A percentile compares a stretch with the other conserved stretches of the same genome.
Evolutionary conservation across 306 rosid species (phyloP).

Genomic region (apple (Malus domestica)): ASM211411v1 NC_041804.1:12026501-12027000

Average conservation of each 20-base stretch:
- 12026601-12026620: neutral
- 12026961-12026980: slow-evolving; percentile 71
- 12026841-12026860: neutral
- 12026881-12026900: slow-evolving; percentile 13
- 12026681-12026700: neutral
- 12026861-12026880: slow-evolving; percentile 19
- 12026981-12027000: slow-evolving; percentile 83
- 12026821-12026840: slow-evolving; percentile 19
- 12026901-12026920: neutral
- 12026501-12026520: slow-evolving; percentile 49
- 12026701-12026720: neutral
- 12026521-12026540: slow-evolving; percentile 46
- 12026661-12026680: neutral
- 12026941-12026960: slow-evolving; percentile 74
- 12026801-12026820: slow-evolving; percentile 18
- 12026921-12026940: slow-evolving; percentile 12
- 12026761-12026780: slow-evolving; percentile 20
- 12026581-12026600: slow-evolving; percentile 5
- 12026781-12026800: neutral
- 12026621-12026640: neutral
- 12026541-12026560: slow-evolving; percentile 27
- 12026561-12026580: slow-evolving; percentile 3
- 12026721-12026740: neutral
- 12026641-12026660: no score
- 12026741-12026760: slow-evolving; percentile 19